Percentiles rank a stretch among this genome's conserved stretches.
Evolutionary conservation across 345 rosid genomes (phyloP).

Genomic region (Eutrema heterophyllum): DNA sequence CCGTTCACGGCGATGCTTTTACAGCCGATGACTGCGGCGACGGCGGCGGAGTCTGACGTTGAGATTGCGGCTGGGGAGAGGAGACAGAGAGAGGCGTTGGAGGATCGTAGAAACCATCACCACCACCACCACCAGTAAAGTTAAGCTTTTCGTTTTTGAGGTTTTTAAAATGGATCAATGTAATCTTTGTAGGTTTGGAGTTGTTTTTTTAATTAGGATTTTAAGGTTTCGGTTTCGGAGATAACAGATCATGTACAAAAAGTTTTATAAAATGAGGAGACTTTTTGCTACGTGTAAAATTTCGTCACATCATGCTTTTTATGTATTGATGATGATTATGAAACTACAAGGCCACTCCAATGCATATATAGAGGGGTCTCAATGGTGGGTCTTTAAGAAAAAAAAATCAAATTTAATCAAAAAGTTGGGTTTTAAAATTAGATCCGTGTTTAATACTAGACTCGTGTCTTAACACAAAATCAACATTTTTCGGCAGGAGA

Average conservation of each 20-base stretch:
- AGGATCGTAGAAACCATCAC: neutral
- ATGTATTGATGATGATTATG: no score
- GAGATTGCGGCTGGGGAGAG: constrained; percentile 6
- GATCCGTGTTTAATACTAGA: no score
- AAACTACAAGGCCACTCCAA: no score
- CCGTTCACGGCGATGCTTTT: constrained; percentile 25
- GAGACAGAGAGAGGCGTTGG: neutral
- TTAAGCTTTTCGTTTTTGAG: neutral
- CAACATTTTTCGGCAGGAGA: no score
- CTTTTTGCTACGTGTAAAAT: neutral
- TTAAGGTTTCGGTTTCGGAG: neutral
- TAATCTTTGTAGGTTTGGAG: neutral
- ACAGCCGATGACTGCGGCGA: constrained; percentile 17
- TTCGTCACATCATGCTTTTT: neutral
- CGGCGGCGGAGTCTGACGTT: neutral
- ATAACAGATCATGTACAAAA: neutral
- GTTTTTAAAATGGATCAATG: neutral
- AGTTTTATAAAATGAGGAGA: neutral
- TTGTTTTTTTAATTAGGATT: neutral
- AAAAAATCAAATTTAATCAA: no score
- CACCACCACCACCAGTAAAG: neutral
- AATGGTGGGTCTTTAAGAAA: no score
- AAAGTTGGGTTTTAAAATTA: no score
- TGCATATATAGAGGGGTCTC: no score
- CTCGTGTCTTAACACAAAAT: no score